Percentiles rank a stretch among this genome's conserved stretches.
Evolutionary conservation across 73 alveolate species (phyloP).

Genomic region (Paramecium primaurelia): DNA sequence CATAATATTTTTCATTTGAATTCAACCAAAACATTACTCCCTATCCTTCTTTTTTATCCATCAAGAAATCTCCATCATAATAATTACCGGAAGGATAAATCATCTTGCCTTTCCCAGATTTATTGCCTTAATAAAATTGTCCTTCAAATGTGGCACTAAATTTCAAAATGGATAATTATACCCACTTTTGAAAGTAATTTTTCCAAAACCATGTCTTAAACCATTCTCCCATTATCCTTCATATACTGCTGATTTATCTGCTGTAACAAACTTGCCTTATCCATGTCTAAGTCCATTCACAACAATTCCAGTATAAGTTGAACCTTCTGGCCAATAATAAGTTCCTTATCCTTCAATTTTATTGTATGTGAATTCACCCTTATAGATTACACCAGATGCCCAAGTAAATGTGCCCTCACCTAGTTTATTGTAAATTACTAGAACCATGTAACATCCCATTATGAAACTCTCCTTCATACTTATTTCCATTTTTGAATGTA

Average conservation of each 20-base stretch:
- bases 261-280: conserved; percentile 71
- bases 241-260: conserved; percentile 76
- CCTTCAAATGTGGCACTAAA: conserved; percentile 87
- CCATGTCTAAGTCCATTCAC: conserved; percentile 86
- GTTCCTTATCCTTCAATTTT: conserved; percentile 51
- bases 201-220: conserved; percentile 90
- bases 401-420: conserved; percentile 65
- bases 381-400: conserved; percentile 62
- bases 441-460: conserved; percentile 63
- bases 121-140: conserved; percentile 83
- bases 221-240: conserved; percentile 92
- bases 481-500: conserved; percentile 61
- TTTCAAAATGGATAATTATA: not conserved
- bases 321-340: conserved; percentile 62
- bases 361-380: conserved; percentile 57
- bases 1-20: conserved; percentile 92
- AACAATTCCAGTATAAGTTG: conserved; percentile 72
- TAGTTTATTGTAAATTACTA: not conserved
- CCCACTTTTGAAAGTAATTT: conserved; percentile 81
- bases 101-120: conserved; percentile 92
- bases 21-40: conserved; percentile 95
- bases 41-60: conserved; percentile 90
- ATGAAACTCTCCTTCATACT: conserved; percentile 56
- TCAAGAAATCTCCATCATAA: conserved; percentile 94
- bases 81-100: conserved; percentile 89